These are phyloP conservation scores for Fusarium albidum DNA, from an alignment of 2,329 filamentous ascomycete genomes.

Conservation along the genomic window DNA sequence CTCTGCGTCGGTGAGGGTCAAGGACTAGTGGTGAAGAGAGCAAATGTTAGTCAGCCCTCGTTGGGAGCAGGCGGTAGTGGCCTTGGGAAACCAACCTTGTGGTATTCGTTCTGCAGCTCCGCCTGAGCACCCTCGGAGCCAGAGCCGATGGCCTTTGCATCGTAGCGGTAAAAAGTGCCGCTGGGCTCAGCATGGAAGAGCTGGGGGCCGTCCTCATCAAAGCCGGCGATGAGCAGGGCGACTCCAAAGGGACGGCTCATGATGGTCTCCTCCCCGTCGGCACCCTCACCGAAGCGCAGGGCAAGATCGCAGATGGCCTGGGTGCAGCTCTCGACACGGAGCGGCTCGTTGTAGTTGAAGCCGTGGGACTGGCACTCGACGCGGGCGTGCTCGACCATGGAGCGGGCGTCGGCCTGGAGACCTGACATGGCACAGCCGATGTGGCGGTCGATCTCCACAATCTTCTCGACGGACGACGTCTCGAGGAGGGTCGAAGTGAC, in stretches of 20 bases:
- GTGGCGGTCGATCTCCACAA: conserved; percentile 98
- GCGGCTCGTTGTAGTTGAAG: conserved; percentile 97
- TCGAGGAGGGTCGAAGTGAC: conserved; percentile 97
- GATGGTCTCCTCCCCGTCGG: conserved; percentile 97
- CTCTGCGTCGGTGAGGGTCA: conserved; percentile 92
- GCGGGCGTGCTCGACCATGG: conserved; percentile 97
- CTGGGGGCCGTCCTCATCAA: conserved; percentile 95
- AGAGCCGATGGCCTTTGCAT: conserved; percentile 97
- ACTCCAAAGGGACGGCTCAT: conserved; percentile 99
- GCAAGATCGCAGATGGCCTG: conserved; percentile 98
- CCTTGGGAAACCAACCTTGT: conserved; percentile 69
- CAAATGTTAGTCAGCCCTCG: conserved; percentile 7
- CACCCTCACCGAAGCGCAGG: conserved; percentile 94
- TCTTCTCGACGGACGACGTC: conserved; percentile 98
- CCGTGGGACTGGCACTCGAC: conserved; percentile 97
- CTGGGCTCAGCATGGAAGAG: conserved; percentile 98
- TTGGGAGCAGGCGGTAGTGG: not conserved
- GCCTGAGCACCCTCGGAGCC: conserved; percentile 97
- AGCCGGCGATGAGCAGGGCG: conserved; percentile 93
- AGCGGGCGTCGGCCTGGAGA: conserved; percentile 95
- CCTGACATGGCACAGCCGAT: conserved; percentile 99
- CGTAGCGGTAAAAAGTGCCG: conserved; percentile 98
- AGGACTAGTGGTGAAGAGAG: conserved; percentile 63
- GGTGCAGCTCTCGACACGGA: conserved; percentile 96
- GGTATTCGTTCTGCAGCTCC: conserved; percentile 98